Percentiles rank a stretch among this genome's conserved stretches.
These are phyloP conservation scores for Stagonosporopsis rhizophila DNA, from an alignment of 2,329 filamentous ascomycete genomes.

Conservation along the genomic window DNA sequence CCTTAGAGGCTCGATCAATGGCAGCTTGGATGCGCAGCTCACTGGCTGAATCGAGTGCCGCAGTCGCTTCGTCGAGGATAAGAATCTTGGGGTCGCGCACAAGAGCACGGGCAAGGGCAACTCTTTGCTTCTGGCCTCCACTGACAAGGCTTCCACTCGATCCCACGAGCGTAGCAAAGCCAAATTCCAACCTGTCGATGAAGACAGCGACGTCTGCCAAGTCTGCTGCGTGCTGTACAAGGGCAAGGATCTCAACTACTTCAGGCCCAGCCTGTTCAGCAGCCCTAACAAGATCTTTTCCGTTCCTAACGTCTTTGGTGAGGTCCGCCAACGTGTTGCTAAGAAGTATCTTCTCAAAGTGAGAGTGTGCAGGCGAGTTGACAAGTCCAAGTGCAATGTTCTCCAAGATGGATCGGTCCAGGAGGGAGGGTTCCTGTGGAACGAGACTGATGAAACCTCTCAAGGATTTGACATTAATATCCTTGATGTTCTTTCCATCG, in stretches of 20 bases:
- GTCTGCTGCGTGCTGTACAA: conserved; percentile 59
- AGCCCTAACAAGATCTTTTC: conserved; percentile 53
- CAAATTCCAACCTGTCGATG: conserved; percentile 60
- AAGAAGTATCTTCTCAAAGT: conserved; percentile 57
- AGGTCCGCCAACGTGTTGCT: conserved; percentile 59
- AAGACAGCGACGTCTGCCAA: conserved; percentile 67
- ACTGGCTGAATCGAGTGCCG: conserved; percentile 65
- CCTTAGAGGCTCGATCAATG: conserved; percentile 43
- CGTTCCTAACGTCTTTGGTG: conserved; percentile 60
- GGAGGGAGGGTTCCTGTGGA: conserved; percentile 60
- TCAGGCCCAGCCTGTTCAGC: conserved; percentile 28
- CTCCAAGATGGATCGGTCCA: conserved; percentile 61
- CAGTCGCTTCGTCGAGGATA: conserved; percentile 68
- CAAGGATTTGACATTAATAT: conserved; percentile 48
- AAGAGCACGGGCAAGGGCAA: conserved; percentile 64
- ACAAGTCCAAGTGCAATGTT: conserved; percentile 62
- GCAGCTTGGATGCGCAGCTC: conserved; percentile 62
- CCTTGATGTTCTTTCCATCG: conserved; percentile 56
- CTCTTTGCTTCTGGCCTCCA: conserved; percentile 65
- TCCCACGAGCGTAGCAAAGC: conserved; percentile 59
- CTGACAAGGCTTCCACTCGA: conserved; percentile 62
- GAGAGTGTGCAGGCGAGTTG: conserved; percentile 48
- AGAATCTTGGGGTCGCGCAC: conserved; percentile 65
- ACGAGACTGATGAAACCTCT: conserved; percentile 53
- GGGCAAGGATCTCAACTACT: conserved; percentile 56